Conservation (phyloP, 176 grass and related monocot species). For the Zea mays region DNA sequence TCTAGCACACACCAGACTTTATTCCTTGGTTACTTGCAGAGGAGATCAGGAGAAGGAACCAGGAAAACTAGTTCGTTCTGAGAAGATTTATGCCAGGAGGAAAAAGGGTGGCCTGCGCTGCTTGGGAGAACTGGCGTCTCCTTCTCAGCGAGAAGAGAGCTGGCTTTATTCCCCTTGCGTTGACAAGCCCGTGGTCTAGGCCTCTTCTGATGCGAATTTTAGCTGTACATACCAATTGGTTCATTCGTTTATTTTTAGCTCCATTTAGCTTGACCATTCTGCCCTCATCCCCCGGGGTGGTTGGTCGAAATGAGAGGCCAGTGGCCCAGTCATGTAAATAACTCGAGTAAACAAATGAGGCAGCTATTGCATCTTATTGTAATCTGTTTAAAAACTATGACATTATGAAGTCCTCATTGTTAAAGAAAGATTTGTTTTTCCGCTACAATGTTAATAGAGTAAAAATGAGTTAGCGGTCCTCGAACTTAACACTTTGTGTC, state of each 20-base stretch:
- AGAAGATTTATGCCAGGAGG: slow-evolving; percentile 14
- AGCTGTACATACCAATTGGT: slow-evolving; percentile 41
- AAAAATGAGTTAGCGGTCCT: too few relatives aligned
- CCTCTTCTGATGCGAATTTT: slow-evolving; percentile 14
- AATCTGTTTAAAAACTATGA: not conserved
- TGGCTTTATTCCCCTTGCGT: slow-evolving; percentile 39
- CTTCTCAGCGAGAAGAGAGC: not conserved
- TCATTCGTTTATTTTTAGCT: slow-evolving; percentile 36
- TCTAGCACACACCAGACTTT: slow-evolving; percentile 25
- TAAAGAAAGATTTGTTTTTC: not conserved
- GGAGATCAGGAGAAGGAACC: not conserved
- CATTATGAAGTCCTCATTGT: not conserved
- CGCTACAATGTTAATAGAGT: not conserved
- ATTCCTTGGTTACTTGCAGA: slow-evolving; percentile 26
- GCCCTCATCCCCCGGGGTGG: not conserved
- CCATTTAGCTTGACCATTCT: not conserved
- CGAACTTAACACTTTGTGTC: too few relatives aligned
- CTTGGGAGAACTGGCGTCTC: not conserved
- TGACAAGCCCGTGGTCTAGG: slow-evolving; percentile 28
- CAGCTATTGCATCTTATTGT: not conserved
- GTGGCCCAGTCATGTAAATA: slow-evolving; percentile 32
- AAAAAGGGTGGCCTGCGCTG: slow-evolving; percentile 5
- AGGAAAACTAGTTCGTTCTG: not conserved
- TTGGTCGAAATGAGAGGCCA: not conserved
- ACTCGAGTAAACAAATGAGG: not conserved